These are phyloP conservation scores for Xylariaceae sp. DNA, from an alignment of 2,329 filamentous ascomycete species.

Conservation along the genomic window DNA sequence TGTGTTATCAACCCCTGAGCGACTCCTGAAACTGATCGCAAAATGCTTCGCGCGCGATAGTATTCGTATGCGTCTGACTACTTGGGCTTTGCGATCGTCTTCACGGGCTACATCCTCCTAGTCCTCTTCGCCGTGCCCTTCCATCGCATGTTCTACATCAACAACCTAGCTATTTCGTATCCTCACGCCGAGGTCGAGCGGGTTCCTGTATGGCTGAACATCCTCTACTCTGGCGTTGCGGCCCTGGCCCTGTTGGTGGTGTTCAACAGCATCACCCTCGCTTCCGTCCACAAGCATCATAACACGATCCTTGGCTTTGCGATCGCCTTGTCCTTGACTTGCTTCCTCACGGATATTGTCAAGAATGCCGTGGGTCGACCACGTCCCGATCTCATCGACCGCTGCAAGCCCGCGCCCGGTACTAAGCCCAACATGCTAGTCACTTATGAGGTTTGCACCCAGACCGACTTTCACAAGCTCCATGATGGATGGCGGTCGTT, in stretches of 20 bases:
- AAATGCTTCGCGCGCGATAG: slow-evolving; percentile 36
- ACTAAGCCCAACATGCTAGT: slow-evolving; percentile 51
- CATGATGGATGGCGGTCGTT: slow-evolving; percentile 84
- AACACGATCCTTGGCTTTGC: slow-evolving; percentile 76
- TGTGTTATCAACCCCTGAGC: no score
- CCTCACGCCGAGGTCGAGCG: slow-evolving; percentile 80
- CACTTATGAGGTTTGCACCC: slow-evolving; percentile 65
- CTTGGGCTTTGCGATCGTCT: slow-evolving; percentile 66
- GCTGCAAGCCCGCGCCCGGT: slow-evolving; percentile 64
- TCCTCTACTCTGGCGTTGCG: slow-evolving; percentile 70
- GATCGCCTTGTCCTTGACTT: slow-evolving; percentile 69
- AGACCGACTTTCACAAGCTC: slow-evolving; percentile 61
- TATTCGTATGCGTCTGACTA: slow-evolving; percentile 87
- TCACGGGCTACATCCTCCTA: slow-evolving; percentile 62
- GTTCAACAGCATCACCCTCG: slow-evolving; percentile 58
- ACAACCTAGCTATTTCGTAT: slow-evolving; percentile 77
- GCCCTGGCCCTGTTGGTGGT: slow-evolving; percentile 63
- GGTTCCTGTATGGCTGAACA: slow-evolving; percentile 73
- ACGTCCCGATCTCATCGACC: slow-evolving; percentile 57
- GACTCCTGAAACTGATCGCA: slow-evolving; percentile 8
- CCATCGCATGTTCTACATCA: slow-evolving; percentile 88
- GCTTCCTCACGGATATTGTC: slow-evolving; percentile 81
- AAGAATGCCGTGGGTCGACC: slow-evolving; percentile 85
- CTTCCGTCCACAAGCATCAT: slow-evolving; percentile 73
- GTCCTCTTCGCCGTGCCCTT: slow-evolving; percentile 73